phyloP scores from a whole-genome alignment of 352 stramenopile genomes.

The Phytopythium oedochilum region DNA sequence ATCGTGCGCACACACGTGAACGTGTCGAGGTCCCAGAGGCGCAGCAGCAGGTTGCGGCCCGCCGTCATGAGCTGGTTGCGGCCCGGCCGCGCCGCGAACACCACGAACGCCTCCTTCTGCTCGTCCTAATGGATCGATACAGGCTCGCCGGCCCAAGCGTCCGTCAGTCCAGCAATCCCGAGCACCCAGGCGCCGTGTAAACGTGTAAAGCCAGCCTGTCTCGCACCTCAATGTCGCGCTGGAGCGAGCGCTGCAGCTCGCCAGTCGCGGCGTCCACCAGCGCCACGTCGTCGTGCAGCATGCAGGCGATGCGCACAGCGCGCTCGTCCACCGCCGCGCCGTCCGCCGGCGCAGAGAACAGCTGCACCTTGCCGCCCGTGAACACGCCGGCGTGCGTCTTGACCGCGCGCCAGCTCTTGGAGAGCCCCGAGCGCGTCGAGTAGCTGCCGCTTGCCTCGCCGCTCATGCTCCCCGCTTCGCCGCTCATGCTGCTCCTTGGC shows the following conservation, averaged over 20 bases:
- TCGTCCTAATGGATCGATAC: slow-evolving; percentile 28
- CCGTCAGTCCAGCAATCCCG: neutral
- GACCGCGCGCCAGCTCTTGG: slow-evolving; percentile 76
- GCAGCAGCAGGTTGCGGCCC: slow-evolving; percentile 78
- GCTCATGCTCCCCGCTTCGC: slow-evolving; percentile 2
- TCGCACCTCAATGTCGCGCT: slow-evolving; percentile 55
- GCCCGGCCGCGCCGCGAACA: slow-evolving; percentile 68
- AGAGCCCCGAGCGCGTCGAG: slow-evolving; percentile 59
- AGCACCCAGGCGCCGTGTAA: too few species aligned
- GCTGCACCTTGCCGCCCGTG: slow-evolving; percentile 76
- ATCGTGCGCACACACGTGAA: slow-evolving; percentile 75
- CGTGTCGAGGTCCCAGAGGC: slow-evolving; percentile 83
- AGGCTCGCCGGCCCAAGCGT: neutral
- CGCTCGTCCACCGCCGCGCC: slow-evolving; percentile 9
- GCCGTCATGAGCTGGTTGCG: slow-evolving; percentile 82
- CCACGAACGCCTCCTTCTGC: slow-evolving; percentile 80
- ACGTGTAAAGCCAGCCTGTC: too few species aligned
- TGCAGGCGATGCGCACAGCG: slow-evolving; percentile 48
- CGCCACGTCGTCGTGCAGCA: slow-evolving; percentile 82
- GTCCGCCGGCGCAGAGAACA: slow-evolving; percentile 27
- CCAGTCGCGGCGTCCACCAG: slow-evolving; percentile 68
- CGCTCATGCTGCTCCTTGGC: slow-evolving; percentile 12
- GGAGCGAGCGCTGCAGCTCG: slow-evolving; percentile 65
- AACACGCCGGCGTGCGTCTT: slow-evolving; percentile 78
- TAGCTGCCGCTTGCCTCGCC: slow-evolving; percentile 33